Base-by-base conservation (phyloP, 768 basidiomycete genomes). In the Leccinum aurantiacum region DNA sequence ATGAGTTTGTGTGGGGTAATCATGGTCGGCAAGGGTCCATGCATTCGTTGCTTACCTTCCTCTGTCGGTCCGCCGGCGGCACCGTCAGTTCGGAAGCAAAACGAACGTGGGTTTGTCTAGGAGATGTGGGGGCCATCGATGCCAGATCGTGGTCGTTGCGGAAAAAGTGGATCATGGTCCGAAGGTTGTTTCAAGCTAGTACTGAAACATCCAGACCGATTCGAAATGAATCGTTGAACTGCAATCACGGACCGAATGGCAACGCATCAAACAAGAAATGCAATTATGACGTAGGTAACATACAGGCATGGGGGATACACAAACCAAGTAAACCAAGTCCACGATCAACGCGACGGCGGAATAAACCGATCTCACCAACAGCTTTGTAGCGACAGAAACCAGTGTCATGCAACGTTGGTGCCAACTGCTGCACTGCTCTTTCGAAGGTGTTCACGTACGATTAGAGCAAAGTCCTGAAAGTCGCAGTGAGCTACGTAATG, bases 61-160 rank as follows among this genome's bases (percentile, higher is more conserved):
- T 68, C 56, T 66, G 69, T 38, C 73, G 76, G 69, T 68, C 69
- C 58, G 62, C 61, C 51, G 67, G 76, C 60, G 75, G 75, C 24
- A 65, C 62, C 56, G 68, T 67, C 56, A 75, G 63, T 58, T 71
- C 59, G 60, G 70, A 64, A 63, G 68, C 63, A 63, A 77, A 78
- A 54, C 65, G 76, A 61, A 78, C 67, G 66, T 64, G 67, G 54
- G 58, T 54, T 60, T 62, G 62, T 55, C 59, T 47, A 61, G 35
- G 13, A 47, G 60, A 68, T 24, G 19, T 47, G 17, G 57, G 19
- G 33, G 59, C 52, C 71, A 72, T 71, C 53, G 70, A 71, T 63
- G 52, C 64, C 59, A 29, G 69, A 58, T 61, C 63, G 56, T 63
- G 44, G 55, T 53, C 11, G 37, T 50, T 33, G 35, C 31, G 11